Evolutionary conservation across 202 grass and related monocot genomes (phyloP), one percentile per base, ranked within the genome.

Genomic region (Carex arenaria): DNA sequence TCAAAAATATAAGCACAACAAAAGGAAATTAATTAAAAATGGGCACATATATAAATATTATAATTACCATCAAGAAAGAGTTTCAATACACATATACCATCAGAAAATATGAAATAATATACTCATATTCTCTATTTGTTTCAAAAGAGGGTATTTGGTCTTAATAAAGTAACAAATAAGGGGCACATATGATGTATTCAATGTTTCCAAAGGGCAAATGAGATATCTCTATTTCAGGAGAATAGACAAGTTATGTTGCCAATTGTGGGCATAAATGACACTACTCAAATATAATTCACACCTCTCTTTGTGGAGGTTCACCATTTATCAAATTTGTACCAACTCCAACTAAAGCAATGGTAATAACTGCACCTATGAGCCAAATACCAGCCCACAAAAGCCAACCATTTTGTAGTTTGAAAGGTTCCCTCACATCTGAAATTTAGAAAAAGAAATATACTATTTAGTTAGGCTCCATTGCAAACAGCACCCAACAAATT

Each of bases 401-500:
- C 93, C 96, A 99, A 40, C 96, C 96, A 88, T 92, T 90, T 84
- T 55, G 61, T 56, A 99, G 86, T 81, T 89, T 90, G 79, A 99
- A 99, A 74, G 96, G 93, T 78, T 95, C 86, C 85, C 88, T 92
- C 69, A 95, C 70, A 92, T 95, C 96, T 99, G 88, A 81, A 83
- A 90, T 10, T 38, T 82, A 40, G n/a, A 31, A 13, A 23, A 26
- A 26, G 22, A 84, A 34, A 60, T 67, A 31, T 43, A 61, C 14
- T 30, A 49, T 45, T 77, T 76, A 84, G 63, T 19, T 22, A 19
- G 47, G 47, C 7, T 79, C 54, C 68, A 71, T 38, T 54, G 49
- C 43, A 68, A 66, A 78, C 4, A 14, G 18, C 67, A 23, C 54
- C 55, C 47, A 65, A 79, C 36, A 71, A 23, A 23, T 49, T 23